Percentiles rank a stretch among this genome's conserved stretches.
Evolutionary conservation across 139 green algal species (phyloP).

Genomic region (Micractinium sp.): DNA sequence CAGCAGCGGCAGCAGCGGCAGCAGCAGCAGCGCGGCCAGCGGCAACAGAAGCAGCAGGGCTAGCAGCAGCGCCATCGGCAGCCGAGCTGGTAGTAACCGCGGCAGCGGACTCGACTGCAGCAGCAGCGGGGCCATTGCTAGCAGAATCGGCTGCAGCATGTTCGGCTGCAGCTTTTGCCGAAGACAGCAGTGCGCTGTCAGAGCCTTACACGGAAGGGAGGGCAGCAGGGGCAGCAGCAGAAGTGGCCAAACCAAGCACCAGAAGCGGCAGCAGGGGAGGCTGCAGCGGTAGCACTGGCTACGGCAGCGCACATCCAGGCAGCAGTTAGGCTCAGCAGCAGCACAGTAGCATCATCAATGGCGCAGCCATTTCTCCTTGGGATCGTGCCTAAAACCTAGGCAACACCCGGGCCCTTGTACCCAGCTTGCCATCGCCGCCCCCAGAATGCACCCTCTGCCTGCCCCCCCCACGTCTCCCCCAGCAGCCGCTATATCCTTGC

Average conservation of each 20-base stretch:
- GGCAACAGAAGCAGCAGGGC: background rate
- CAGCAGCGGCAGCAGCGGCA: background rate
- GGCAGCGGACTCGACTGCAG: background rate
- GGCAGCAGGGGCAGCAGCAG: background rate
- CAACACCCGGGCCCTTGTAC: too few relatives aligned
- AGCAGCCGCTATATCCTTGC: background rate
- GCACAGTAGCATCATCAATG: background rate
- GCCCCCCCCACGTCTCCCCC: too few relatives aligned
- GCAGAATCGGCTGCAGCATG: background rate
- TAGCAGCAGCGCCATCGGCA: background rate
- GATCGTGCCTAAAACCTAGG: too few relatives aligned
- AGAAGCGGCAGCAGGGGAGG: background rate
- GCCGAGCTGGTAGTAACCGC: background rate
- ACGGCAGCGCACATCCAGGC: background rate
- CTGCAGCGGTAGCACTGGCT: background rate
- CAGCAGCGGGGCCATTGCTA: background rate
- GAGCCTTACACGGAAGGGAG: background rate
- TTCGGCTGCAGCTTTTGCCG: too few relatives aligned
- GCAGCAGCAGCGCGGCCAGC: background rate
- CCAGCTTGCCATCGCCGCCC: too few relatives aligned
- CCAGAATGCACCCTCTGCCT: too few relatives aligned
- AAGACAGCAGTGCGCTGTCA: background rate
- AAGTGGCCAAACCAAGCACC: too few relatives aligned
- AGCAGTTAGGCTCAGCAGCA: background rate
- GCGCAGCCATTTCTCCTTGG: background rate